Base-by-base conservation (phyloP, 2,329 filamentous ascomycete genomes). In the Teratosphaeria pseudoeucalypti region DNA sequence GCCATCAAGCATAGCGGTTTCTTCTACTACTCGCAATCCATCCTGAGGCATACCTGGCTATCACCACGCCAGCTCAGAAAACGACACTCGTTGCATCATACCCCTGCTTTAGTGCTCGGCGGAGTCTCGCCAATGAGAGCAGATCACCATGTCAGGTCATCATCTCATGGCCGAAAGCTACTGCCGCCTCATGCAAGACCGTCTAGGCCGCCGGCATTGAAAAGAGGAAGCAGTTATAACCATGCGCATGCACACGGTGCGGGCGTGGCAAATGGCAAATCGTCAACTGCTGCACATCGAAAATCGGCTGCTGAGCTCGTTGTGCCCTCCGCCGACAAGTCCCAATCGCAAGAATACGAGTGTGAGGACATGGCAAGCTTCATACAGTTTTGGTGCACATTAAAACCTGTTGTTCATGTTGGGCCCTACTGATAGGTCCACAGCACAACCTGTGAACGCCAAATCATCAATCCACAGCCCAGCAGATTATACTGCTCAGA, bases 381-480 rank as follows among this genome's bases (percentile, higher is more conserved):
- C 64, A 65, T 79, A 63, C 78, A 81, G 62, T 82, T 76, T 71
- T 82, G 79, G 79, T 81, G 70, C 58, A 74, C 62, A 47, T 34
- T 3, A 23, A 16, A 2, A 32, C 27, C 12, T 9, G 27, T 12
- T 12, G 23, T 29, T n/a, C 12, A 32, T 10, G 3, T n/a, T 32
- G 23, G 27, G 14, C 9, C 14, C 3, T 19, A n/a, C 53, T 55
- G 23, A 32, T n/a, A 37, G 10, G 4, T n/a, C 9, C 11, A 34
- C 68, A 86, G 83, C 73, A 80, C 83, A 63, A 84, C 81, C 68
- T 86, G 84, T 72, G 84, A 86, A 71, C 84, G 80, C 71, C 83
- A 86, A 73, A 86, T 86, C 66, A 79, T 82, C 57, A 78, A 81
- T 34, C 84, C 84, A 16, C 80, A 80, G 70, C 82, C 82, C 68